Evolutionary conservation across 805 yeast genomes (phyloP), one percentile per base, ranked within the genome.

Genomic region (Priceomyces haplophilus): DNA sequence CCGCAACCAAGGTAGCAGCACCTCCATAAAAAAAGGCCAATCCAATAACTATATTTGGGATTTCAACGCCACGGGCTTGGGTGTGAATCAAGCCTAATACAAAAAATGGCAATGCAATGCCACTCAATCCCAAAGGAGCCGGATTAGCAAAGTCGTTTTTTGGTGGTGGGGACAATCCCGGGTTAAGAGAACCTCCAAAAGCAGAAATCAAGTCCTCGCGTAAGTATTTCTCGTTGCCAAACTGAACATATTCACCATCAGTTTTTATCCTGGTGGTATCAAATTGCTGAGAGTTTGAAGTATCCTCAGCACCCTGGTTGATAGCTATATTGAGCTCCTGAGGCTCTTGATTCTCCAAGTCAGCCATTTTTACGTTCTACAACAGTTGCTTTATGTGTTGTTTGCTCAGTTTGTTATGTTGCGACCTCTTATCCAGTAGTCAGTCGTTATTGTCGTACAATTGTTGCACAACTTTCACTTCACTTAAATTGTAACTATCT

Each of bases 161-260:
- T 17, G 73, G 72, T 12, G 75, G 70, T 19, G 75, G 75, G 15
- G 70, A 51, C 49, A 67, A 62, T 43, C 75, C 91, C 18, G 93
- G 88, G 51, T 82, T 81, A 58, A 85, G 67, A 15, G 85, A 74
- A 82, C 96, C 96, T 62, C 95, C 96, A 50, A 85, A 85, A 2
- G 91, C 91, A 19, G 63, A 63, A 40, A 69, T 64, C 43, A 85
- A 69, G 39, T 85, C 90, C 40, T 72, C 61, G 52, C 74, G 78
- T 42, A 79, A 70, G 47, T 83, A 88, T 60, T 77, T 82, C 48
- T 83, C 81, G 53, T 80, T 75, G 3, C 96, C 96, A 50, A 88
- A 77, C 48, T 71, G 79, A 43, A 88, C 72, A 57, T 79, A 82
- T 36, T 83, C 84, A 33, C 80, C 80, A 52, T 81, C 83, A 42